phyloP scores from a whole-genome alignment of 2,329 filamentous ascomycete genomes.

The Huntiella decipiens region DNA sequence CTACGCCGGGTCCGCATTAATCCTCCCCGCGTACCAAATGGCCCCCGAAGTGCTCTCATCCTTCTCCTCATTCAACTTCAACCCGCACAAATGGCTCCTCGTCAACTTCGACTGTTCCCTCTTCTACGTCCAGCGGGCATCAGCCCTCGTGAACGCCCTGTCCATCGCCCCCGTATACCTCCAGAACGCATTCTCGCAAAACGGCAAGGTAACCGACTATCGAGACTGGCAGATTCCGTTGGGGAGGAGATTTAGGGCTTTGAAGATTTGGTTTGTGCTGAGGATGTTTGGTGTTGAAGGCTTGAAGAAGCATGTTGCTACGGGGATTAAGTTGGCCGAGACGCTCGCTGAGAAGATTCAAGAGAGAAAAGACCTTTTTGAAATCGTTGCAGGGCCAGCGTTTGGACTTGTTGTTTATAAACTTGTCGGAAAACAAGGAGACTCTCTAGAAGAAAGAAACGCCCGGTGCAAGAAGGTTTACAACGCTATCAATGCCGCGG shows the following conservation, averaged over 20 bases:
- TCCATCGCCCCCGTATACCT: constrained; percentile 68
- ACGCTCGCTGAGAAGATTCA: constrained; percentile 44
- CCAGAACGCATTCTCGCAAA: constrained; percentile 59
- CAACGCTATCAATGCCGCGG: constrained; percentile 51
- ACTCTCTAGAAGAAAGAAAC: constrained; percentile 36
- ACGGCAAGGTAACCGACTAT: constrained; percentile 79
- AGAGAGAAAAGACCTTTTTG: constrained; percentile 49
- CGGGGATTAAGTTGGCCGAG: constrained; percentile 50
- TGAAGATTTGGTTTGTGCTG: constrained; percentile 94
- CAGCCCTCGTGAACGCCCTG: constrained; percentile 61
- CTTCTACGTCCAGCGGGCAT: constrained; percentile 57
- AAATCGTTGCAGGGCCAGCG: constrained; percentile 50
- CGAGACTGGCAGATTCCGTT: constrained; percentile 95
- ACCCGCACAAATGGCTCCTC: constrained; percentile 95
- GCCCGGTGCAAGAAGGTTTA: constrained; percentile 54
- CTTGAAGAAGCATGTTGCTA: constrained; percentile 52
- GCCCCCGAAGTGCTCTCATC: constrained; percentile 28
- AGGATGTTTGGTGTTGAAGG: constrained; percentile 64
- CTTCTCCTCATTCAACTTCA: constrained; percentile 84
- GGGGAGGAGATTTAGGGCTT: constrained; percentile 64
- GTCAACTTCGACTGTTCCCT: constrained; percentile 80
- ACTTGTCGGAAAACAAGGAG: constrained; percentile 25
- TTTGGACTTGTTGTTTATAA: constrained; percentile 66
- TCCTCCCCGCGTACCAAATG: constrained; percentile 63
- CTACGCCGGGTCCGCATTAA: constrained; percentile 70